Evolutionary conservation across 352 stramenopile genomes (phyloP).

Genomic region (Pythium sp.): DNA sequence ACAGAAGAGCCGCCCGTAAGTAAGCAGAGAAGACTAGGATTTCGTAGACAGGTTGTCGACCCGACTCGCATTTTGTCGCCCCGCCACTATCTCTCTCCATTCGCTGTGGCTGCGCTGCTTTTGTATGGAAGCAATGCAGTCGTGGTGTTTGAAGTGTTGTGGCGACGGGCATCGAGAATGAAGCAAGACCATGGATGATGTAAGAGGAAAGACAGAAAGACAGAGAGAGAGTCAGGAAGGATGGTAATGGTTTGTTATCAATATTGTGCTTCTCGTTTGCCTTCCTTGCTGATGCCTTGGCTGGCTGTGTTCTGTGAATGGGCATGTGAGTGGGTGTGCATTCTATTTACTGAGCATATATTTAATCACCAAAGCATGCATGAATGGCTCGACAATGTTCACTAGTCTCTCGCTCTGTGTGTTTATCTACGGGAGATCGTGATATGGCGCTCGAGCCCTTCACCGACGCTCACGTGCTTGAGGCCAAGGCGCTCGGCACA

Average conservation of each 20-base stretch:
- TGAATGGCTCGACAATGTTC: background rate
- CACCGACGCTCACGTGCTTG: constrained; percentile 61
- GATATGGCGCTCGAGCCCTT: constrained; percentile 78
- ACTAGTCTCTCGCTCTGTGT: background rate
- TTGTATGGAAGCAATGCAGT: background rate
- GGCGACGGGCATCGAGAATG: background rate
- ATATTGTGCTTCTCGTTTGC: background rate
- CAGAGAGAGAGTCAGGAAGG: background rate
- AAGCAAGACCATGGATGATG: constrained; percentile 5
- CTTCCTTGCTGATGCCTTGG: background rate
- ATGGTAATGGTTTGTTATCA: background rate
- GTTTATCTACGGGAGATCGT: constrained; percentile 37
- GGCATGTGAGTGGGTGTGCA: background rate
- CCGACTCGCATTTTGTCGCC: background rate
- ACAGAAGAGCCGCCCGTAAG: constrained; percentile 84
- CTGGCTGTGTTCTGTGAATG: background rate
- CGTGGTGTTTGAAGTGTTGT: background rate
- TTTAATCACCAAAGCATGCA: constrained; percentile 5
- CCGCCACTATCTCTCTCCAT: background rate
- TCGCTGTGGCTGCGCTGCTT: constrained; percentile 3
- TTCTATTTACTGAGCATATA: constrained; percentile 9
- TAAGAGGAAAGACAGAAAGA: constrained; percentile 1
- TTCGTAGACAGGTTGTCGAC: constrained; percentile 10
- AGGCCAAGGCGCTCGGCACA: constrained; percentile 76
- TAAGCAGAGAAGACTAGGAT: constrained; percentile 32